A percentile compares a stretch with the other conserved stretches of the same genome.
These are phyloP conservation scores for Cylindrotheca fusiformis DNA, from an alignment of 108 stramenopile genomes.

Conservation along the genomic window DNA sequence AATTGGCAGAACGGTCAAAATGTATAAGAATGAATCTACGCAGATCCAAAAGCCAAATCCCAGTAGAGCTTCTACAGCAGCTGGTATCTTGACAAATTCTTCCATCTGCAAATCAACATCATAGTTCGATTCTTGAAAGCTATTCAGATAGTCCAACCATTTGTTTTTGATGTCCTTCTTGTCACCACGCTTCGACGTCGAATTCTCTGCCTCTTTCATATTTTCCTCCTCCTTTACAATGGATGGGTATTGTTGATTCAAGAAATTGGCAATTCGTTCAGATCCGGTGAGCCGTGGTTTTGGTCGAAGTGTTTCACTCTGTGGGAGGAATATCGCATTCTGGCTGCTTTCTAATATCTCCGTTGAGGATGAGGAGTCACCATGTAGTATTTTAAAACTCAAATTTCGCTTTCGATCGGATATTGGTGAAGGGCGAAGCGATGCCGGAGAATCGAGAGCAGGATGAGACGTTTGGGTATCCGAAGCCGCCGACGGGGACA, in stretches of 20 bases:
- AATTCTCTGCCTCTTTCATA: neutral
- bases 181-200: neutral
- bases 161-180: constrained; percentile 26
- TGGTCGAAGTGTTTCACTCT: neutral
- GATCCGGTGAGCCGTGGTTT: neutral
- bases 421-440: neutral
- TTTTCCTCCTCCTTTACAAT: neutral
- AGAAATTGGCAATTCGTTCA: neutral
- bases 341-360: neutral
- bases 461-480: neutral
- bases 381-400: constrained; percentile 15
- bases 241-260: neutral
- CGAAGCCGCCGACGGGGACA: constrained; percentile 6
- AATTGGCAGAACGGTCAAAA: constrained; percentile 88
- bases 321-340: neutral
- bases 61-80: constrained; percentile 84
- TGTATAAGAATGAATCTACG: constrained; percentile 93
- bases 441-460: constrained; percentile 15
- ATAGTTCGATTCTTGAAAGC: constrained; percentile 50
- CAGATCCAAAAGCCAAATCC: constrained; percentile 88
- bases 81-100: constrained; percentile 94
- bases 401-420: constrained; percentile 8
- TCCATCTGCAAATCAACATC: constrained; percentile 87
- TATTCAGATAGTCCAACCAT: constrained; percentile 57
- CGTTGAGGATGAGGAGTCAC: neutral